These are phyloP conservation scores for Aspergillus transmontanensis DNA, from an alignment of 2,329 filamentous ascomycete species.

Conservation along the genomic window DNA sequence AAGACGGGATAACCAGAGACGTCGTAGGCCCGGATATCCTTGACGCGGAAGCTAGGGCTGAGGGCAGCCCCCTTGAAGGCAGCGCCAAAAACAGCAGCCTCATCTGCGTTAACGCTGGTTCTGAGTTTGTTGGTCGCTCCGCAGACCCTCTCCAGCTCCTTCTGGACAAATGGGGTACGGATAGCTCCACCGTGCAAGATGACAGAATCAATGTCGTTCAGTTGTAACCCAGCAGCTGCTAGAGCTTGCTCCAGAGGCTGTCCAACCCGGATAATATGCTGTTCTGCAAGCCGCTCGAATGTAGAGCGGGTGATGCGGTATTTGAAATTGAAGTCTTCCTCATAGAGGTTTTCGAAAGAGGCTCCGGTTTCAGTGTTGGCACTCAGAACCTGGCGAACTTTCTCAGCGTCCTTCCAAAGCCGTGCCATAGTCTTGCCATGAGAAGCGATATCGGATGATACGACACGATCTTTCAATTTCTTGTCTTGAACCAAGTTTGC, in stretches of 20 bases:
- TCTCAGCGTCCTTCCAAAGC: slow-evolving; percentile 90
- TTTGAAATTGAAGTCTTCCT: slow-evolving; percentile 89
- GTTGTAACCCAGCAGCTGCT: slow-evolving; percentile 68
- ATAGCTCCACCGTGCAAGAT: slow-evolving; percentile 91
- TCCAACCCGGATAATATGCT: slow-evolving; percentile 68
- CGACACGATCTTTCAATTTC: slow-evolving; percentile 47
- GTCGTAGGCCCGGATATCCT: slow-evolving; percentile 88
- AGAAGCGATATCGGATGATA: slow-evolving; percentile 53
- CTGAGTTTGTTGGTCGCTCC: slow-evolving; percentile 78
- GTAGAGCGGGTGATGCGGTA: slow-evolving; percentile 80
- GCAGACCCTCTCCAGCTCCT: slow-evolving; percentile 74
- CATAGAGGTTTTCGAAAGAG: slow-evolving; percentile 80
- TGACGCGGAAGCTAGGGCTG: slow-evolving; percentile 94
- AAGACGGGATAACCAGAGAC: slow-evolving; percentile 71
- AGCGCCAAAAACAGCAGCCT: slow-evolving; percentile 93
- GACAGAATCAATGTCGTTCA: slow-evolving; percentile 80
- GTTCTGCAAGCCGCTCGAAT: slow-evolving; percentile 77
- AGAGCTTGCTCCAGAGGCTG: slow-evolving; percentile 74
- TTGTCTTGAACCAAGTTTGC: slow-evolving; percentile 73
- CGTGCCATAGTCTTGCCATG: slow-evolving; percentile 87
- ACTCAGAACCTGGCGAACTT: slow-evolving; percentile 83
- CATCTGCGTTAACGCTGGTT: slow-evolving; percentile 94
- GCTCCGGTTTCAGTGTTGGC: slow-evolving; percentile 82
- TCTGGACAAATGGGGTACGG: slow-evolving; percentile 92
- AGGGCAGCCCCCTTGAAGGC: slow-evolving; percentile 91